Percentiles rank a stretch among this genome's conserved stretches.
Conservation (phyloP, 2,329 filamentous ascomycete genomes). For the Hypoxylon sp. region DNA sequence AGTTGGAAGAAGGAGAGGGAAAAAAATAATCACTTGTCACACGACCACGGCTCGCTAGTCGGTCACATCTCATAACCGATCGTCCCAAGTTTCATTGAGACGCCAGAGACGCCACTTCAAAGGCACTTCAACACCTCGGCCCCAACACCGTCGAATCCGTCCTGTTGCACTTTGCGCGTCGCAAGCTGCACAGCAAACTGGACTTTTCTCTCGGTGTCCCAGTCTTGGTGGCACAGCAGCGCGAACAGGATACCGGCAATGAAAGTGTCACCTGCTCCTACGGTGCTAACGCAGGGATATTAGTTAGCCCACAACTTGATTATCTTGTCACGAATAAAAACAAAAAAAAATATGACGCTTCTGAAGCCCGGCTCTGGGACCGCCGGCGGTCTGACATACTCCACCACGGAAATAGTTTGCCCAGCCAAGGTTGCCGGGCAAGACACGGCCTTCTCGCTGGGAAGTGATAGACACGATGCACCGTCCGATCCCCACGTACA, state of each 20-base stretch:
- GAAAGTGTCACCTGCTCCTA: constrained; percentile 84
- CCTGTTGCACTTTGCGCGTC: constrained; percentile 76
- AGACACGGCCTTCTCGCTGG: constrained; percentile 56
- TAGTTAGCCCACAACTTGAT: constrained; percentile 42
- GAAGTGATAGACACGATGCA: constrained; percentile 63
- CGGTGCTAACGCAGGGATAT: constrained; percentile 65
- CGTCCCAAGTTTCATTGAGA: constrained; percentile 40
- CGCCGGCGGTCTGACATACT: constrained; percentile 65
- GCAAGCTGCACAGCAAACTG: constrained; percentile 76
- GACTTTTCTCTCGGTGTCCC: constrained; percentile 65
- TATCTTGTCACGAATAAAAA: background rate
- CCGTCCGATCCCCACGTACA: constrained; percentile 64
- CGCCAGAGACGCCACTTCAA: constrained; percentile 43
- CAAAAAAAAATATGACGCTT: background rate
- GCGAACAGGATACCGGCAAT: constrained; percentile 79
- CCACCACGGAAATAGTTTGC: constrained; percentile 65
- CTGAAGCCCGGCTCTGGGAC: constrained; percentile 10
- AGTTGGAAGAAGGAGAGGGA: background rate
- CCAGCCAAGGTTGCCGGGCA: constrained; percentile 61
- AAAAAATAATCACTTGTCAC: constrained; percentile 35
- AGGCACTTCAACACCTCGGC: constrained; percentile 48
- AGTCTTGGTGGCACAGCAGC: constrained; percentile 66
- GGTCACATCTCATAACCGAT: constrained; percentile 45
- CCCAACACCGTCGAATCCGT: constrained; percentile 73
- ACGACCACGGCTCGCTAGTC: constrained; percentile 43